Evolutionary conservation across 768 basidiomycete genomes (phyloP).

Genomic region (Lactarius akahatsu): DNA sequence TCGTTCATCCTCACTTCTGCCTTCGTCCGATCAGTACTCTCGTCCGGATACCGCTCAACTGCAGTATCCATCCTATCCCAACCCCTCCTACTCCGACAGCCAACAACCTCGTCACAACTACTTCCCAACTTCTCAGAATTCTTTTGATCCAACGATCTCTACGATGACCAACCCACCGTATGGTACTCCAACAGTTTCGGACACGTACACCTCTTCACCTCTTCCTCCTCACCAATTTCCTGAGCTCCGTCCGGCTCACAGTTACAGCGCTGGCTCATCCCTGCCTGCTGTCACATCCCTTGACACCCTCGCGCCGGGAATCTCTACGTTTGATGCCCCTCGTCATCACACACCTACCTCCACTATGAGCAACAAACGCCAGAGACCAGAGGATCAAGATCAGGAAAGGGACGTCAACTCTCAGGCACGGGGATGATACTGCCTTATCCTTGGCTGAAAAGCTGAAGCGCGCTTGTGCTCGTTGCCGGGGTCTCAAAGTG

Average conservation of each 20-base stretch:
- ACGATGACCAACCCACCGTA: slow-evolving; percentile 2
- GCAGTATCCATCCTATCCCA: slow-evolving; percentile 14
- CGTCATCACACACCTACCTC: slow-evolving; percentile 1
- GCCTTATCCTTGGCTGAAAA: slow-evolving; percentile 15
- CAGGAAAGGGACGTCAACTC: slow-evolving; percentile 13
- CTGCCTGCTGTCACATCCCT: slow-evolving; percentile 4
- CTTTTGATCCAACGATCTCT: slow-evolving; percentile 7
- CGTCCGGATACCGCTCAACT: slow-evolving; percentile 1
- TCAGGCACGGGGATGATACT: slow-evolving; percentile 1
- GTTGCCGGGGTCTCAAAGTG: slow-evolving; percentile 30
- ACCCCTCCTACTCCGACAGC: slow-evolving; percentile 14
- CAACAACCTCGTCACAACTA: slow-evolving; percentile 15
- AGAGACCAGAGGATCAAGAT: slow-evolving; percentile 26
- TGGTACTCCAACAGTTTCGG: not conserved
- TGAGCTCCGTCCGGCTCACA: slow-evolving; percentile 6
- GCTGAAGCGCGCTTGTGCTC: slow-evolving; percentile 30
- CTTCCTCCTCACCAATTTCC: slow-evolving; percentile 8
- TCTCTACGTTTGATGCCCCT: slow-evolving; percentile 6
- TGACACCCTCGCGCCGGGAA: not conserved
- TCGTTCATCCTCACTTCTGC: slow-evolving; percentile 15
- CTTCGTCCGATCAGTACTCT: slow-evolving; percentile 14
- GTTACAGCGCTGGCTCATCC: slow-evolving; percentile 2
- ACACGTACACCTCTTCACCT: slow-evolving; percentile 3
- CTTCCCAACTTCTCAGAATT: slow-evolving; percentile 1
- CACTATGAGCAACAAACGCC: slow-evolving; percentile 22